Evolutionary conservation across 495 filamentous ascomycete species (phyloP).

Genomic region (Penicillium diatomitis): DNA sequence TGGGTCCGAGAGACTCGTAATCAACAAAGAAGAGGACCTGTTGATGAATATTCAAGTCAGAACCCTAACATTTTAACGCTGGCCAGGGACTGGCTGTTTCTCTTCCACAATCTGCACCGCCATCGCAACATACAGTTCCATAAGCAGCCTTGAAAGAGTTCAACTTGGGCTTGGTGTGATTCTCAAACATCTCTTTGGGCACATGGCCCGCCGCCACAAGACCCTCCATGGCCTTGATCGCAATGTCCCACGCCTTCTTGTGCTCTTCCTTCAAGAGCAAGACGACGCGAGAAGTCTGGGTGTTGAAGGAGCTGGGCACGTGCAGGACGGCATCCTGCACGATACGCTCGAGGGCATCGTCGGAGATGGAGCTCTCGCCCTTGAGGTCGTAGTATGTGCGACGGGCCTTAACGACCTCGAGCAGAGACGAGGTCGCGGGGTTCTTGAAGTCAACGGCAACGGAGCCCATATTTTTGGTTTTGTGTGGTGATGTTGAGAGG

Average conservation of each 20-base stretch:
- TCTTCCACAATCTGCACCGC: too few relatives aligned
- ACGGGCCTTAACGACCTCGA: constrained; percentile 33
- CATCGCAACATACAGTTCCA: constrained; percentile 32
- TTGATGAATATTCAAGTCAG: too few relatives aligned
- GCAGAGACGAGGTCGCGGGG: constrained; percentile 31
- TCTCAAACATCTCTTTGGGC: constrained; percentile 33
- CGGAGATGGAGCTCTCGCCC: constrained; percentile 35
- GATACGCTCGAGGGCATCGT: constrained; percentile 29
- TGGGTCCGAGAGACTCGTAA: constrained; percentile 24
- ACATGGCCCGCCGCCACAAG: constrained; percentile 27
- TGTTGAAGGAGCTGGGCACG: constrained; percentile 45
- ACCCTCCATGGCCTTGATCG: constrained; percentile 33
- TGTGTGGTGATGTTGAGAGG: neutral
- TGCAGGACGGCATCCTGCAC: constrained; percentile 36
- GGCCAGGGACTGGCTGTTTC: too few relatives aligned
- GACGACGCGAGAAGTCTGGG: constrained; percentile 41
- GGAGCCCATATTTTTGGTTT: constrained; percentile 21
- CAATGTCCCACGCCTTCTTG: constrained; percentile 44
- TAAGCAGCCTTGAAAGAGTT: constrained; percentile 35
- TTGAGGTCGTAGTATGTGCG: constrained; percentile 40
- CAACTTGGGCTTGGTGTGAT: constrained; percentile 34
- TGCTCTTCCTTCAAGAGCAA: constrained; percentile 43
- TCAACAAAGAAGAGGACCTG: constrained; percentile 45
- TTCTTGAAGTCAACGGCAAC: constrained; percentile 27
- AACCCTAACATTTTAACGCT: too few relatives aligned